Base-by-base conservation (phyloP, 305 asterid genomes). In the Striga hermonthica region DNA sequence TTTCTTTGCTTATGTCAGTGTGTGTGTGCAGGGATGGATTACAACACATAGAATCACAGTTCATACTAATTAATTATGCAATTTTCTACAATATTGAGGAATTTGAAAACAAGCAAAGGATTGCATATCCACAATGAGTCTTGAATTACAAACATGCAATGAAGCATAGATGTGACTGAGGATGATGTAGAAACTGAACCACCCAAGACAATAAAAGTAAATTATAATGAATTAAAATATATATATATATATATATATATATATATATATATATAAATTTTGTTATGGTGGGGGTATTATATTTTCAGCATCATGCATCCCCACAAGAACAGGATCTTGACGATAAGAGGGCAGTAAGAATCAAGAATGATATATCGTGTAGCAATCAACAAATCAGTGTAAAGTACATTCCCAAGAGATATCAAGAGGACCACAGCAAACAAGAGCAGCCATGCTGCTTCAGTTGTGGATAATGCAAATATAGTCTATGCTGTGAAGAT, bases 381-480 rank as follows among this genome's bases (percentile, higher is more conserved):
- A 22, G 31, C 31, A 22, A 22, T 22, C 31, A 22, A 2, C 2
- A 22, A 22, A 22, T 22, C 31, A 22, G 31, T 22, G 10, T 41
- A 4, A 41, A 41, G 47, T 6, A 41, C 47, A 41, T 5, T 41
- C 10, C 10, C 10, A 6, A 41, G 7, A 41, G 7, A 41, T 15
- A 15, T 12, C 6, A 13, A 49, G 6, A 13, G 57, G 57, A 50
- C 57, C 57, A 50, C 57, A 45, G 6, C 10, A 9, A 45, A 9
- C 10, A 9, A 45, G 14, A 45, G 52, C 52, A 50, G 57, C 34
- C 15, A 22, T 22, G 31, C 31, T 22, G 31, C 57, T 50, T 14
- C 8, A 6, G 57, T 50, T n/a, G n/a, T 45, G 67, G 68, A 72
- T 72, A 35, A 49, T 41, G 10, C 10, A 41, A 9, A 43, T 45